phyloP scores from a whole-genome alignment of 768 basidiomycete species.

The Leccinum boreale region DNA sequence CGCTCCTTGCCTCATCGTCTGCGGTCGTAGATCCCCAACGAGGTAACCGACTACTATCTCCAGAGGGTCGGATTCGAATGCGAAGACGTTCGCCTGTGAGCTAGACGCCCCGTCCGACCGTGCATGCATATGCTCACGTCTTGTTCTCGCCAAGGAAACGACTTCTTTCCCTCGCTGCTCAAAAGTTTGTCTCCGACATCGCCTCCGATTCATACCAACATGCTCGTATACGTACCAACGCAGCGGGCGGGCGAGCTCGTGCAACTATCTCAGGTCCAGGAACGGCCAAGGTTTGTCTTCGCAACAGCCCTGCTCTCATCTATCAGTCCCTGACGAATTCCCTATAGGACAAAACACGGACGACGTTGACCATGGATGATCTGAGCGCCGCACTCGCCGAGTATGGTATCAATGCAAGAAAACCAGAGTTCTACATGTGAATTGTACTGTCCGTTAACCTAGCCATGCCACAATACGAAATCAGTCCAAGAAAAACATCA shows the following conservation, averaged over 20 bases:
- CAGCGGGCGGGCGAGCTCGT: slow-evolving; percentile 67
- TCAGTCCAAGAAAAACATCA: neutral
- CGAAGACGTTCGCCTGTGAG: slow-evolving; percentile 88
- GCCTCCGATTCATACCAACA: slow-evolving; percentile 97
- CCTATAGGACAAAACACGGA: slow-evolving; percentile 81
- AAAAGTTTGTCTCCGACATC: slow-evolving; percentile 97
- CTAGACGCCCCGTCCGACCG: slow-evolving; percentile 9
- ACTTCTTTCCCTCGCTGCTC: slow-evolving; percentile 89
- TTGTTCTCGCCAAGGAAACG: slow-evolving; percentile 63
- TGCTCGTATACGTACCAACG: slow-evolving; percentile 92
- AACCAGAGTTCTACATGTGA: slow-evolving; percentile 90
- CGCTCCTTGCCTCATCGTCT: neutral
- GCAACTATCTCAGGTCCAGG: slow-evolving; percentile 54
- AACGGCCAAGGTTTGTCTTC: slow-evolving; percentile 54
- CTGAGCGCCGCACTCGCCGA: slow-evolving; percentile 89
- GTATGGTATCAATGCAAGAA: slow-evolving; percentile 91
- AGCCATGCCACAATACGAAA: neutral
- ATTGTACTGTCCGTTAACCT: slow-evolving; percentile 1
- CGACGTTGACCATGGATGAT: slow-evolving; percentile 97
- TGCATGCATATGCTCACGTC: neutral
- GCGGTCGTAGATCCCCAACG: slow-evolving; percentile 79
- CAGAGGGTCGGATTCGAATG: slow-evolving; percentile 96
- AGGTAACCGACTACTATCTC: slow-evolving; percentile 96
- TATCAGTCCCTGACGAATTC: slow-evolving; percentile 1
- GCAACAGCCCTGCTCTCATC: neutral